Base-by-base conservation (phyloP, 2,329 filamentous ascomycete genomes). In the Fusarium sp. region DNA sequence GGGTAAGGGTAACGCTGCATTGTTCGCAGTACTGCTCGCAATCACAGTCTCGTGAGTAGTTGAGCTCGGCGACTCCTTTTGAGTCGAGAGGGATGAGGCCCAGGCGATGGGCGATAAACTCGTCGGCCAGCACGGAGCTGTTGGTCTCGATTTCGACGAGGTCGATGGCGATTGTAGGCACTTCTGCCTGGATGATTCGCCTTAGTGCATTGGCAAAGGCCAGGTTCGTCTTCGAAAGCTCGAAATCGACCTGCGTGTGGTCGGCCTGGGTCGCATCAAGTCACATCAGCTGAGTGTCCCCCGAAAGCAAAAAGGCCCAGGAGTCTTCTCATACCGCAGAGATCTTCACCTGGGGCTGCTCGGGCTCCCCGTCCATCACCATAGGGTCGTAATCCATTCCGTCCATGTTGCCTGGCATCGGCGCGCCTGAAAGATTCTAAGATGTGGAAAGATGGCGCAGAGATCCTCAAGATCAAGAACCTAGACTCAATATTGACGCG, bases 21-120 rank as follows among this genome's bases (percentile, higher is more conserved):
- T 91, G 88, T 69, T 97, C 92, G 83, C 96, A 99, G 82, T 94
- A 93, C 74, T 95, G 91, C 73, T 97, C 95, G 83, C 96, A 99
- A 76, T 97, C 93, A 83, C 96, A 99, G 80, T 98, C 95, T 75
- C 95, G 91, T 47, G 92, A 91, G 82, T 97, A 97, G 67, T 91
- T 85, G 65, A 98, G 86, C 73, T 91, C 86, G 69, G 94, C 92
- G 72, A 95, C 90, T 75, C 92, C 91, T 75, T 92, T 92, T 58
- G 93, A 92, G 77, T 91, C 90, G 46, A 99, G 88, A 1, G 96
- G 96, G 57, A 98, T 89, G 45, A 98, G 88, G 30, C 96, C 95
- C 15, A 99, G 86, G 44, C 95, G 91, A 80, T 98, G 95, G 47
- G 93, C 91, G 70, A 99, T 90, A 79, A 98, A 97, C 80, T 99